Evolutionary conservation across 1,284 basidiomycete genomes (phyloP), one percentile per base, ranked within the genome.

Genomic region (Coniophora puteana): DNA sequence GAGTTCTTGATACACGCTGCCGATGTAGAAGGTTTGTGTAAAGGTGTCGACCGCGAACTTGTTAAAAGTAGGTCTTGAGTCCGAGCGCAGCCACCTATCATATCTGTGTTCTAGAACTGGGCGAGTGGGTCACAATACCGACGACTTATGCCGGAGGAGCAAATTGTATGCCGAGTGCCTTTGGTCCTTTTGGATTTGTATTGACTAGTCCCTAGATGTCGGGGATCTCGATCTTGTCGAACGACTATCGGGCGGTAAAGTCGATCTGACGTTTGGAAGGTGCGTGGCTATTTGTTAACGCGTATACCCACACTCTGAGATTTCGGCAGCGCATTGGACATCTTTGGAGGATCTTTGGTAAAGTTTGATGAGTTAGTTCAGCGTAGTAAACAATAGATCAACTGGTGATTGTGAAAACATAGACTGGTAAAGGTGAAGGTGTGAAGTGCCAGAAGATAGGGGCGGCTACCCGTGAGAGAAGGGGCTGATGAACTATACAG

Each of bases 101-200:
- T 13, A 36, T 34, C 22, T 12, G 25, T 37, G 21, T n/a, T 21
- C 0, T 51, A 96, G 93, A 76, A 50, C 80, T 99, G 1, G 94
- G 93, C 2, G 76, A 94, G 65, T 99, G 95, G 95, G 83, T 83
- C 4, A 74, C 65, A 2, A 89, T 98, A 51, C 93, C 93, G 0
- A 92, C 90, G 2, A 99, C 96, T 4, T 99, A 99, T 61, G 96
- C 96, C 0, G 96, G 96, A 1, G 96, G 96, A 7, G 96, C 96
- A 3, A 89, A 85, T 70, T 78, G 92, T 91, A 53, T 40, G 68
- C 48, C 11, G 14, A 21, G 36, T 5, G 11, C 11, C 8, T 13
- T n/a, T 4, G 6, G 13, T 23, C 13, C 8, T 21, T 40, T 5
- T 17, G 16, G 31, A 20, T 10, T 22, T 42, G 23, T 37, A 45